These are phyloP conservation scores for Talaromyces sp. DNA, from an alignment of 2,329 filamentous ascomycete genomes.

Conservation along the genomic window DNA sequence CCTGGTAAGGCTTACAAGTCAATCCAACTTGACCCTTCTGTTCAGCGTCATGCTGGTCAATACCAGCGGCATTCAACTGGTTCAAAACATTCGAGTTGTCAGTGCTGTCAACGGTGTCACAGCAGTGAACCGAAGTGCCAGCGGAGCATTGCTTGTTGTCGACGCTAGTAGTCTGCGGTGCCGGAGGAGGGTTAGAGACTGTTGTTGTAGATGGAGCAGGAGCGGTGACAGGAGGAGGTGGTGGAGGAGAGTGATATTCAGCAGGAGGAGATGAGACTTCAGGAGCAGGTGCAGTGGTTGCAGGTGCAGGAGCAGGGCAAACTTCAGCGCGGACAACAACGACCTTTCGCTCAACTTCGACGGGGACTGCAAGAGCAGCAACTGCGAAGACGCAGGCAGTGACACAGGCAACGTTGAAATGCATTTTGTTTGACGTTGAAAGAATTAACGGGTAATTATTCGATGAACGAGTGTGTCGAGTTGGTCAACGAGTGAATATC, in stretches of 20 bases:
- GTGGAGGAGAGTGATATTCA: constrained; percentile 10
- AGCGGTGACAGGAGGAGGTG: constrained; percentile 2
- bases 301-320: constrained; percentile 15
- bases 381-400: constrained; percentile 14
- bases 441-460: not conserved
- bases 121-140: constrained; percentile 14
- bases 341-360: constrained; percentile 15
- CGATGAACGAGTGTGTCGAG: constrained; percentile 11
- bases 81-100: constrained; percentile 15
- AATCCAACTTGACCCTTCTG: constrained; percentile 16
- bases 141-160: constrained; percentile 14
- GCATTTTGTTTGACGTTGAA: constrained; percentile 13
- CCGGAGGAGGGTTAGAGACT: constrained; percentile 14
- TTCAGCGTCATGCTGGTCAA: constrained; percentile 10
- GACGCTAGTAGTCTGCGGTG: constrained; percentile 9
- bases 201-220: constrained; percentile 11
- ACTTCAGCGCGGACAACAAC: constrained; percentile 15
- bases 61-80: constrained; percentile 9
- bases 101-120: constrained; percentile 16
- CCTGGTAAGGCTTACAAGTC: constrained; percentile 9
- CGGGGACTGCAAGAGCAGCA: constrained; percentile 15
- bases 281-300: constrained; percentile 8
- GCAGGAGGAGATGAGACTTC: constrained; percentile 8
- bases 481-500: constrained; percentile 15
- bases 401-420: constrained; percentile 16